phyloP scores from a whole-genome alignment of 2,329 filamentous ascomycete genomes.

The Colletotrichum cuscutae region DNA sequence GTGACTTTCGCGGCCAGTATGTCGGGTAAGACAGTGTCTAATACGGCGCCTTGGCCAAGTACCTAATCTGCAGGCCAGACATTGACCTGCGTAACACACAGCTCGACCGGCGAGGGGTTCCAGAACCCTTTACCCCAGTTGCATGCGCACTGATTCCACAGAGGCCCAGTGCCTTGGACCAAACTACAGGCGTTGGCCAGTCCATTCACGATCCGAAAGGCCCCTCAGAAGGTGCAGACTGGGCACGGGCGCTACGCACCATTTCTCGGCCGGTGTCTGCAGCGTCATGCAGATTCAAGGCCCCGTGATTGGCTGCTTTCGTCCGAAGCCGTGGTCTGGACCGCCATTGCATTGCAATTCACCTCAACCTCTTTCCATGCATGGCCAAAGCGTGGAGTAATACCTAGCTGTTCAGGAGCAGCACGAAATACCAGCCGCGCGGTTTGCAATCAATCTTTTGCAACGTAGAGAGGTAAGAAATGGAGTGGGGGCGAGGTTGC shows the following conservation, averaged over 20 bases:
- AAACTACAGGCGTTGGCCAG: background rate
- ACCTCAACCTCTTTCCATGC: too few species aligned
- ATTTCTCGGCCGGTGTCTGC: background rate
- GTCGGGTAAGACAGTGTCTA: background rate
- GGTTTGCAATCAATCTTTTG: rapidly evolving
- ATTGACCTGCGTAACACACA: background rate
- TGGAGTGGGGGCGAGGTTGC: too few species aligned
- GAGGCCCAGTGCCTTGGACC: too few species aligned
- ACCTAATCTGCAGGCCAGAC: background rate
- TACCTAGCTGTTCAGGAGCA: too few species aligned
- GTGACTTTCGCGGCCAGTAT: background rate
- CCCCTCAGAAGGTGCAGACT: background rate
- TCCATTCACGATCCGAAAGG: background rate
- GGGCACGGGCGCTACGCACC: background rate
- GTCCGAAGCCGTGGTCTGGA: background rate
- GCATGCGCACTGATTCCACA: too few species aligned
- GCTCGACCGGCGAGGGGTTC: too few species aligned
- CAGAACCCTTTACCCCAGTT: too few species aligned
- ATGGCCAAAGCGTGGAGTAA: background rate
- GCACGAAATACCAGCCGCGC: too few species aligned
- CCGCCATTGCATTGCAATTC: background rate
- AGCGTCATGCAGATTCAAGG: background rate
- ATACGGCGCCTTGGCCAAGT: background rate
- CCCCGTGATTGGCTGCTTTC: background rate
- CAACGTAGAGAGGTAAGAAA: too few species aligned